phyloP scores from a whole-genome alignment of 352 stramenopile species.

The Hyaloperonospora brassicae region DNA sequence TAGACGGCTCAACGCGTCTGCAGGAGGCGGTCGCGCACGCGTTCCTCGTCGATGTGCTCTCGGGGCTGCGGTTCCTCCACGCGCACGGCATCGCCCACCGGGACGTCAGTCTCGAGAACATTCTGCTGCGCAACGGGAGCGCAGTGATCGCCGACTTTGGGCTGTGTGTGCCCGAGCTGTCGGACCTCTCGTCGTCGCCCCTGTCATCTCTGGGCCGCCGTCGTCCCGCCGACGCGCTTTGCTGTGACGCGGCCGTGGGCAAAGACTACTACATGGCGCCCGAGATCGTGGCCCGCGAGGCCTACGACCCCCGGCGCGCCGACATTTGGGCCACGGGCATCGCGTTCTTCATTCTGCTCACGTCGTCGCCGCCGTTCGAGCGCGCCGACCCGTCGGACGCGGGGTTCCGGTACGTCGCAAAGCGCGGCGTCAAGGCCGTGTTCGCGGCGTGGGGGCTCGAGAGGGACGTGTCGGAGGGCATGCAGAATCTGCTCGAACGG shows the following conservation, averaged over 20 bases:
- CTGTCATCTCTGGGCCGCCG: background rate
- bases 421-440: slow-evolving; percentile 62
- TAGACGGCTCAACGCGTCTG: slow-evolving; percentile 26
- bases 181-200: background rate
- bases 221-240: slow-evolving; percentile 21
- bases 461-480: slow-evolving; percentile 34
- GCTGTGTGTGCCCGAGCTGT: slow-evolving; percentile 47
- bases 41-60: slow-evolving; percentile 66
- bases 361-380: slow-evolving; percentile 89
- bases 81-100: slow-evolving; percentile 79
- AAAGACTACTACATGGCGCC: slow-evolving; percentile 97
- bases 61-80: slow-evolving; percentile 59
- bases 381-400: slow-evolving; percentile 72
- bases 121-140: slow-evolving; percentile 73
- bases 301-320: slow-evolving; percentile 89
- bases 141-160: slow-evolving; percentile 69
- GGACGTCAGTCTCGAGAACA: slow-evolving; percentile 97
- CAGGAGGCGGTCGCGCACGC: slow-evolving; percentile 36
- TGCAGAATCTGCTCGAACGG: slow-evolving; percentile 61
- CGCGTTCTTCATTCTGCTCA: slow-evolving; percentile 92
- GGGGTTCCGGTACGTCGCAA: slow-evolving; percentile 82
- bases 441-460: slow-evolving; percentile 57
- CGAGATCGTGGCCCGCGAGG: slow-evolving; percentile 75
- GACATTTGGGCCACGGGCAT: slow-evolving; percentile 92
- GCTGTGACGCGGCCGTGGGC: slow-evolving; percentile 60